Evolutionary conservation across 129 eudicot species (phyloP).

Genomic region (Arctium minus): DNA sequence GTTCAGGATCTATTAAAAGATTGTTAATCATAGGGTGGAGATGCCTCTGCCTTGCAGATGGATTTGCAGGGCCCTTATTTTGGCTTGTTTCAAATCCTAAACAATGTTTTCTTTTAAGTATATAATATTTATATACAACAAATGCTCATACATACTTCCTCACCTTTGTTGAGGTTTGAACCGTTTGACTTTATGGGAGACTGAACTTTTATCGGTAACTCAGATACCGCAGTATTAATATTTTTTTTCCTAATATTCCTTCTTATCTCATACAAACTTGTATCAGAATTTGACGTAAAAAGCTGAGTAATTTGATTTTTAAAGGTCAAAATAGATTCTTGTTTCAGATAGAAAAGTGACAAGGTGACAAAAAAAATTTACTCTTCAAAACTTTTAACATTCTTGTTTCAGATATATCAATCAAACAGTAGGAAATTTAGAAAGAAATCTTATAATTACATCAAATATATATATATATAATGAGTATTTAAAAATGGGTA

Average conservation of each 20-base stretch:
- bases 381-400: background rate
- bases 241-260: conserved; percentile 7
- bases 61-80: conserved; percentile 19
- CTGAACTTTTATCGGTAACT: background rate
- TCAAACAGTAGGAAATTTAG: background rate
- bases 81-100: conserved; percentile 1
- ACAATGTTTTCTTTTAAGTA: background rate
- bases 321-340: conserved; percentile 17
- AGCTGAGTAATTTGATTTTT: conserved; percentile 12
- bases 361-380: background rate
- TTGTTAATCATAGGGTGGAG: conserved; percentile 5
- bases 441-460: background rate
- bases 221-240: background rate
- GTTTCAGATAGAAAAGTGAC: conserved; percentile 13
- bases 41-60: conserved; percentile 15
- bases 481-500: background rate
- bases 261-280: conserved; percentile 17
- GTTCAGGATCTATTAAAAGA: conserved; percentile 19
- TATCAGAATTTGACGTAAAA: conserved; percentile 11
- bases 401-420: background rate
- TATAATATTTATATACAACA: background rate
- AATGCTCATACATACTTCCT: too few relatives aligned
- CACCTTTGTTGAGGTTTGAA: too few relatives aligned
- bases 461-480: background rate
- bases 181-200: too few relatives aligned